These are phyloP conservation scores for Gremmenia infestans DNA, from an alignment of 2,329 filamentous ascomycete genomes.

Conservation along the genomic window DNA sequence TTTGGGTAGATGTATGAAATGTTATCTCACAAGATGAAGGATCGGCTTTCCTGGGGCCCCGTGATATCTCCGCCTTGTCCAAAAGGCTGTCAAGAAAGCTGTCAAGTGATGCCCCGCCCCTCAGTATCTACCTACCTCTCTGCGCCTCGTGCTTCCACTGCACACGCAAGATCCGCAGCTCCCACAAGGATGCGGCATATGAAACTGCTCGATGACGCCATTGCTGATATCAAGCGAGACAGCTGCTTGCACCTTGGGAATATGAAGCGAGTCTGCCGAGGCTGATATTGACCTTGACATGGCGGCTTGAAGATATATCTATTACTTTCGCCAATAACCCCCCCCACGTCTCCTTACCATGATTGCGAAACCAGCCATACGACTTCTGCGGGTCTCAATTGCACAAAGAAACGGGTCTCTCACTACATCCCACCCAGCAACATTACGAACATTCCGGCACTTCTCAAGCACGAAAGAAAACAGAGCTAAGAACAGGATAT, in stretches of 20 bases:
- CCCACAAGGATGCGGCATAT: too few relatives aligned
- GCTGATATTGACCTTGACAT: too few relatives aligned
- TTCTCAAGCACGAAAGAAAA: conserved; percentile 21
- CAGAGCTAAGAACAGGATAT: conserved; percentile 37
- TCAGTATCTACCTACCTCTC: background rate
- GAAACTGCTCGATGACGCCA: too few relatives aligned
- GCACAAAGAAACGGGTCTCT: background rate
- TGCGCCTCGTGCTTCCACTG: background rate
- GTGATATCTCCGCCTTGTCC: too few relatives aligned
- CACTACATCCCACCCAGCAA: background rate
- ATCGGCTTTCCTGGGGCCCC: too few relatives aligned
- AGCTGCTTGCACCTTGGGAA: background rate
- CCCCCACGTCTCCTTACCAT: conserved; percentile 8
- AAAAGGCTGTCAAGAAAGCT: background rate
- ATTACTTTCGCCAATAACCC: background rate
- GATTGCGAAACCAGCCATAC: conserved; percentile 18
- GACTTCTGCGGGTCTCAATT: conserved; percentile 11
- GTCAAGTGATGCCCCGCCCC: background rate
- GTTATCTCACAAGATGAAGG: too few relatives aligned
- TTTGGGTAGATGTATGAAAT: too few relatives aligned
- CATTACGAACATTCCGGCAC: conserved; percentile 1
- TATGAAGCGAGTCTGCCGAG: background rate
- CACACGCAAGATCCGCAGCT: too few relatives aligned
- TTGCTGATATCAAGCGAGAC: background rate
- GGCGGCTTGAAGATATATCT: background rate